Percentiles rank a stretch among this genome's conserved stretches.
Evolutionary conservation across 2,329 filamentous ascomycete genomes (phyloP).

Genomic region (Aureobasidium vineae): DNA sequence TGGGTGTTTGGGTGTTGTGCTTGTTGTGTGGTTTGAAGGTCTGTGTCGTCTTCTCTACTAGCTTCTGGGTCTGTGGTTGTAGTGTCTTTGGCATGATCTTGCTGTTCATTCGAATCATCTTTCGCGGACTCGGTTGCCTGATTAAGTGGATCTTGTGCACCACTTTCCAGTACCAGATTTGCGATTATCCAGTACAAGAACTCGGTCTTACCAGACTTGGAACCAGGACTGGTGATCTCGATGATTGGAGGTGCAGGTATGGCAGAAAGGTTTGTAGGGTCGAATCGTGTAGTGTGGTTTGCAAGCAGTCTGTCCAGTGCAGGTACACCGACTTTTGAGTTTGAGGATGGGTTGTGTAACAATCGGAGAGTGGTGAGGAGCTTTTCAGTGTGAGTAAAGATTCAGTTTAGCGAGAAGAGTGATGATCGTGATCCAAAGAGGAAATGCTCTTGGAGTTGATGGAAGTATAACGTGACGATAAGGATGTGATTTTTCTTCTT

Average conservation of each 20-base stretch:
- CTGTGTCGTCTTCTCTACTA: too few relatives aligned
- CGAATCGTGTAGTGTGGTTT: slow-evolving; percentile 24
- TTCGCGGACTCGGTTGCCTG: background rate
- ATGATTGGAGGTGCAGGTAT: slow-evolving; percentile 43
- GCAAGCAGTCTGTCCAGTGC: slow-evolving; percentile 46
- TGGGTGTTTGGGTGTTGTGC: background rate
- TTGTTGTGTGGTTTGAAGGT: background rate
- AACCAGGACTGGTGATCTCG: slow-evolving; percentile 54
- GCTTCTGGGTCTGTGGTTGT: too few relatives aligned
- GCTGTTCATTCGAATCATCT: background rate
- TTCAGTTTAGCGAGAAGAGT: background rate
- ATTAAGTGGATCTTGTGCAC: background rate
- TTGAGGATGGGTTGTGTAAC: slow-evolving; percentile 23
- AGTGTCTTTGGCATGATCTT: background rate
- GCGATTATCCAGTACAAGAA: slow-evolving; percentile 58
- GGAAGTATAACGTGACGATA: background rate
- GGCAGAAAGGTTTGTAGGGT: slow-evolving; percentile 23
- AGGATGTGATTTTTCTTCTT: background rate
- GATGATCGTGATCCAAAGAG: background rate
- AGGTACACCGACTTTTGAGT: slow-evolving; percentile 46
- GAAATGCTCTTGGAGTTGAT: background rate
- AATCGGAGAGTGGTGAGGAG: slow-evolving; percentile 5
- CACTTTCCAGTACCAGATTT: slow-evolving; percentile 46
- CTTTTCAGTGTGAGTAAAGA: background rate
- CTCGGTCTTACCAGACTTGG: slow-evolving; percentile 58